phyloP scores from a whole-genome alignment of 768 basidiomycete species.

The Lactarius hatsudake region DNA sequence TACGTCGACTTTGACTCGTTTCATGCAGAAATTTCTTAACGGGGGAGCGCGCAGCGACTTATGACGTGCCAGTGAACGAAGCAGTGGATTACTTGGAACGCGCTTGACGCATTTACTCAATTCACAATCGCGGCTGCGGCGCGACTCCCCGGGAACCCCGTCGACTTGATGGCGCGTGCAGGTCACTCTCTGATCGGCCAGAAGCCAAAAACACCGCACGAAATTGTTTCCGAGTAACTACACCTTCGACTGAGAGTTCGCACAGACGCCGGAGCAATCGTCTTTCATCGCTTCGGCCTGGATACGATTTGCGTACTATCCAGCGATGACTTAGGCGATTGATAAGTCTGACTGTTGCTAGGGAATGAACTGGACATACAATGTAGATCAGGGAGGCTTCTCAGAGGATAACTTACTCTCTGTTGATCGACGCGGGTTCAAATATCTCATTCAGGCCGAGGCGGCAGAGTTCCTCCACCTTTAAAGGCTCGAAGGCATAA shows the following conservation, averaged over 20 bases:
- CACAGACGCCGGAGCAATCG: slow-evolving; percentile 53
- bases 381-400: slow-evolving; percentile 45
- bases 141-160: slow-evolving; percentile 40
- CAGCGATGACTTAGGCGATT: neutral
- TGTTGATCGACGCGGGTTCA: slow-evolving; percentile 62
- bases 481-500: too few species aligned
- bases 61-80: slow-evolving; percentile 41
- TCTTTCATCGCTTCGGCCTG: slow-evolving; percentile 56
- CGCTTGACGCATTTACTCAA: slow-evolving; percentile 39
- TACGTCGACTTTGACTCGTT: slow-evolving; percentile 26
- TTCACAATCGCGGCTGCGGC: slow-evolving; percentile 43
- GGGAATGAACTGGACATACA: slow-evolving; percentile 60
- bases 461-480: slow-evolving; percentile 48
- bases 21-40: neutral
- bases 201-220: slow-evolving; percentile 45
- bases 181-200: slow-evolving; percentile 50
- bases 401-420: slow-evolving; percentile 42
- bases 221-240: slow-evolving; percentile 63
- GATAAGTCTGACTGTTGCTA: slow-evolving; percentile 26
- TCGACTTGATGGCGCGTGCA: slow-evolving; percentile 49
- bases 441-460: slow-evolving; percentile 52
- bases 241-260: slow-evolving; percentile 48
- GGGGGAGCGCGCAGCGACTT: slow-evolving; percentile 41
- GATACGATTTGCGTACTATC: slow-evolving; percentile 35
- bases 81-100: slow-evolving; percentile 42